phyloP scores from a whole-genome alignment of 1,284 basidiomycete genomes.

The Ustilago lituana region DNA sequence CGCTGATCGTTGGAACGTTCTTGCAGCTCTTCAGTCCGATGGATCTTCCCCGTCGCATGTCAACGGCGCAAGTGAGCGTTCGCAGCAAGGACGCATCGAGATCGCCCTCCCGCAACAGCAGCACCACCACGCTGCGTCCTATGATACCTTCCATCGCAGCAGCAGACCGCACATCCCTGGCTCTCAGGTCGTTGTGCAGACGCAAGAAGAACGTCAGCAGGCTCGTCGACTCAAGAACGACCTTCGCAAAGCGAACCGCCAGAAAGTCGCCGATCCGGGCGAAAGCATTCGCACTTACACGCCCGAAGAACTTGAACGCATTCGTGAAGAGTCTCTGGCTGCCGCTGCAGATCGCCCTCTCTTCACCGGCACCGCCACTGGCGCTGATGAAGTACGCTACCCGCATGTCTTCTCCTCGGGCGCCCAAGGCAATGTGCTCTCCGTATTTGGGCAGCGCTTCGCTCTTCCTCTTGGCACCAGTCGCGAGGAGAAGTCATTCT shows the following conservation, averaged over 20 bases:
- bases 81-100: constrained; percentile 5
- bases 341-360: constrained; percentile 77
- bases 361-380: constrained; percentile 73
- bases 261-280: constrained; percentile 11
- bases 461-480: constrained; percentile 85
- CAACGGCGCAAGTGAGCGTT: constrained; percentile 32
- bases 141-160: constrained; percentile 33
- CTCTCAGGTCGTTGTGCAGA: constrained; percentile 64
- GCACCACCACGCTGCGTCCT: constrained; percentile 21
- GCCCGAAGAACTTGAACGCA: constrained; percentile 73
- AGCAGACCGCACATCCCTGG: constrained; percentile 60
- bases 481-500: constrained; percentile 72
- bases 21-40: constrained; percentile 15
- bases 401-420: constrained; percentile 90
- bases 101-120: constrained; percentile 32
- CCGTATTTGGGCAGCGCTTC: constrained; percentile 79
- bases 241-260: constrained; percentile 33
- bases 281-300: constrained; percentile 69
- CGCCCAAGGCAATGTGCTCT: constrained; percentile 76
- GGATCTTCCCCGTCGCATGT: not conserved
- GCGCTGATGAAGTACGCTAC: constrained; percentile 73
- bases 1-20: constrained; percentile 65
- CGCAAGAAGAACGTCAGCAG: constrained; percentile 58
- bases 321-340: constrained; percentile 76
- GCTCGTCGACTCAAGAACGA: constrained; percentile 60